Conservation (phyloP, 257 asterid genomes). For the Thymus quinquecostatus region DNA sequence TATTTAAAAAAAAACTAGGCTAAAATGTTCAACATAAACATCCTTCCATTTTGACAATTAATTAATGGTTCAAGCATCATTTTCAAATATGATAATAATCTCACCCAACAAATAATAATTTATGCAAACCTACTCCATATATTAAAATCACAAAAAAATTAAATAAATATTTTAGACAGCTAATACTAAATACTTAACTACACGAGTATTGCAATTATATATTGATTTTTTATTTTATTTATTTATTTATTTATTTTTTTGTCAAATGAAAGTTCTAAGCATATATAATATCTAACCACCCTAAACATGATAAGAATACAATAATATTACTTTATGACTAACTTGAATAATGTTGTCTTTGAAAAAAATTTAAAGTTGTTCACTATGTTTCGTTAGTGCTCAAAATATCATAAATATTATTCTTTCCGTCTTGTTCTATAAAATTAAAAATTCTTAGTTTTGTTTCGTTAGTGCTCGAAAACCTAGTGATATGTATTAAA, state of each 20-base stretch:
- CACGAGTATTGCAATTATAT: background rate
- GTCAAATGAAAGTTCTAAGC: background rate
- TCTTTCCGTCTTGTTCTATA: background rate
- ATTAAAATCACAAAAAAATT: no score
- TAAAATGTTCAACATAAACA: background rate
- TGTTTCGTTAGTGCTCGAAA: no score
- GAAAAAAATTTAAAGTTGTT: no score
- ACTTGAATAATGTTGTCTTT: background rate
- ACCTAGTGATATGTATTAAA: no score
- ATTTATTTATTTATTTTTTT: no score
- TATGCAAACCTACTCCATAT: background rate
- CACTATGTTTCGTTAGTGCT: no score
- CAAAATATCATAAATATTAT: background rate
- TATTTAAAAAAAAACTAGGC: background rate
- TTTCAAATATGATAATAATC: background rate
- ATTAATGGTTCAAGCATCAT: conserved; percentile 15
- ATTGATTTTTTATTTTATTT: background rate
- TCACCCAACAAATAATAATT: conserved; percentile 20
- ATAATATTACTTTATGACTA: background rate
- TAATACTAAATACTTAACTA: background rate
- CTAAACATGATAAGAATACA: background rate
- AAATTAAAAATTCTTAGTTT: no score
- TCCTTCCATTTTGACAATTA: background rate
- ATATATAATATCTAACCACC: background rate
- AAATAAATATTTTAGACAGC: background rate